Evolutionary conservation across 2,329 filamentous ascomycete genomes (phyloP), one percentile per base, ranked within the genome.

Genomic region (Penicillium nordicum): DNA sequence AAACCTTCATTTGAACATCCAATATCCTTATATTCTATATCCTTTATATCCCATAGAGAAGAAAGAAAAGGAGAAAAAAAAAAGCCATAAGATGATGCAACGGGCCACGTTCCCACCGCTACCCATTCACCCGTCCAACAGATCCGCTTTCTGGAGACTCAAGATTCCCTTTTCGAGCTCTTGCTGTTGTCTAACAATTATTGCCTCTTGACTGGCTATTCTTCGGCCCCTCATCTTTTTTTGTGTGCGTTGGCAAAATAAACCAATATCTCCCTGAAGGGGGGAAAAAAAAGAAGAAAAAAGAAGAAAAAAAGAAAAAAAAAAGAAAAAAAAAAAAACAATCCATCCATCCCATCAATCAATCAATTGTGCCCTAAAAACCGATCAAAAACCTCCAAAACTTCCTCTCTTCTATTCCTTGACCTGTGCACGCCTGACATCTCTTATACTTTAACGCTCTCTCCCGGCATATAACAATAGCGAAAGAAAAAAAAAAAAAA

Each of bases 91-190:
- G 44, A 37, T 32, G 37, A 55, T 45, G 45, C 52, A 44, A 54
- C 52, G 38, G 45, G 52, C 45, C 45, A 53, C 43, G 43, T 48
- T 47, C 44, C 50, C 25, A 53, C 50, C 50, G 32, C 42, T 47
- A 37, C 50, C 43, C 37, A 54, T 54, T 55, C 45, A 42, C 50
- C 45, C 55, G 32, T 18, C 48, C 42, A 47, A 41, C 43, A 54
- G 53, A 52, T 55, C 53, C 57, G 58, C 55, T 55, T 57, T 58
- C 55, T 57, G 54, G 54, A 57, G 48, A 60, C 46, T 60, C 57
- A 58, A 49, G 46, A 62, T 59, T 53, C 60, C 60, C 50, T 55
- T 57, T 59, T 62, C 30, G 56, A 57, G 48, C 56, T 59, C 51
- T 23, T 63, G 59, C 57, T 59, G 51, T 53, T 55, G 29, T 50